phyloP scores from a whole-genome alignment of 2,329 filamentous ascomycete species.

The Microcyclospora pomicola region DNA sequence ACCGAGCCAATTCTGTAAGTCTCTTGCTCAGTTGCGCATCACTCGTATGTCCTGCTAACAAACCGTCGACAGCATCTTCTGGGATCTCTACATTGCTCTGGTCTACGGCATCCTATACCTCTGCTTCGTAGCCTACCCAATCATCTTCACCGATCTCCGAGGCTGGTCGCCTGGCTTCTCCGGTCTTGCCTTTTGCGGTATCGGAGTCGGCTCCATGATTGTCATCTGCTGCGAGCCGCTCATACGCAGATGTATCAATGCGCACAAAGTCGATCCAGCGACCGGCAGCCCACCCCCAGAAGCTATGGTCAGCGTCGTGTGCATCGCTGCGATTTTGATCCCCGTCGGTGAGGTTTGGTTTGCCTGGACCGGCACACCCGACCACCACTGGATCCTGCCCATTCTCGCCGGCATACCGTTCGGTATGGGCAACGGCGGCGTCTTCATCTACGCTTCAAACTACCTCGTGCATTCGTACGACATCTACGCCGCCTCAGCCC shows the following conservation, averaged over 20 bases:
- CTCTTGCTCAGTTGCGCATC: background rate
- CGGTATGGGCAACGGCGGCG: conserved; percentile 58
- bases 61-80: conserved; percentile 45
- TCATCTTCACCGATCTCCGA: conserved; percentile 61
- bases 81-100: conserved; percentile 56
- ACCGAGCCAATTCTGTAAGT: conserved; percentile 72
- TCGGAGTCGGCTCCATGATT: conserved; percentile 43
- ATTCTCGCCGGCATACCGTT: conserved; percentile 70
- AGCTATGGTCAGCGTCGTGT: conserved; percentile 67
- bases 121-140: conserved; percentile 81
- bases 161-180: conserved; percentile 63
- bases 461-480: conserved; percentile 69
- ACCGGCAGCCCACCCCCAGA: conserved; percentile 66
- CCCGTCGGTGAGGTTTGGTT: conserved; percentile 75
- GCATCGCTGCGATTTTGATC: conserved; percentile 58
- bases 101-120: conserved; percentile 81
- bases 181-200: conserved; percentile 66
- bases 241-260: conserved; percentile 63
- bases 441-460: conserved; percentile 72
- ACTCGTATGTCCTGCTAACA: conserved; percentile 1
- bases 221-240: conserved; percentile 48
- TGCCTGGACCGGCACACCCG: conserved; percentile 73
- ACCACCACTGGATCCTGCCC: conserved; percentile 70
- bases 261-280: conserved; percentile 51
- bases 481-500: conserved; percentile 66